Percentiles rank a stretch among this genome's conserved stretches.
Evolutionary conservation across 2,329 filamentous ascomycete species (phyloP).

Genomic region (Ophiocordyceps camponoti-rufipedis): DNA sequence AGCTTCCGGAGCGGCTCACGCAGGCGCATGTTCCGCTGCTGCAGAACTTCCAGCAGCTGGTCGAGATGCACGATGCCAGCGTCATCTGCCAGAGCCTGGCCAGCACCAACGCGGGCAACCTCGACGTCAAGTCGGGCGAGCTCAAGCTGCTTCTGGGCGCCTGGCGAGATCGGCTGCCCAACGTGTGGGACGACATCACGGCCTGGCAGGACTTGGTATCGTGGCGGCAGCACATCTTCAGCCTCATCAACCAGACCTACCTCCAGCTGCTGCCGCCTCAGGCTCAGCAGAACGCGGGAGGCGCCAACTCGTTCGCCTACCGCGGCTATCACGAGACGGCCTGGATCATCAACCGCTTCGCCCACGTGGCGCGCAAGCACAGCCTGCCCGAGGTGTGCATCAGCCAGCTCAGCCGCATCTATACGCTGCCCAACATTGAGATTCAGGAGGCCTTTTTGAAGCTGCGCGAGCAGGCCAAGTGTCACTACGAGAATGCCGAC

Average conservation of each 20-base stretch:
- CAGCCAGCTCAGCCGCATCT: conserved; percentile 89
- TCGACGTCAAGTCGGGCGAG: conserved; percentile 90
- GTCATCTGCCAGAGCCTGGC: conserved; percentile 87
- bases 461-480: conserved; percentile 94
- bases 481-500: conserved; percentile 88
- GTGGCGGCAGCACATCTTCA: conserved; percentile 98
- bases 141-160: conserved; percentile 84
- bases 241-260: conserved; percentile 89
- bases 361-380: conserved; percentile 93
- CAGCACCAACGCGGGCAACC: conserved; percentile 64
- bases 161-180: conserved; percentile 89
- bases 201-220: conserved; percentile 99
- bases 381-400: conserved; percentile 95
- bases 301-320: conserved; percentile 80
- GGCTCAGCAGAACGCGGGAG: conserved; percentile 57
- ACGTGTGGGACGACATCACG: conserved; percentile 98
- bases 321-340: conserved; percentile 96
- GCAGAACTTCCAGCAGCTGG: conserved; percentile 94
- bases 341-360: conserved; percentile 99
- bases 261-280: conserved; percentile 66
- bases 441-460: conserved; percentile 99
- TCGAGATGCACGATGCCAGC: conserved; percentile 93
- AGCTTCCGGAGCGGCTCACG: conserved; percentile 82
- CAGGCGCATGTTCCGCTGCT: conserved; percentile 89
- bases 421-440: conserved; percentile 96